phyloP scores from a whole-genome alignment of 1,284 basidiomycete genomes.

The Trametes pubescens region DNA sequence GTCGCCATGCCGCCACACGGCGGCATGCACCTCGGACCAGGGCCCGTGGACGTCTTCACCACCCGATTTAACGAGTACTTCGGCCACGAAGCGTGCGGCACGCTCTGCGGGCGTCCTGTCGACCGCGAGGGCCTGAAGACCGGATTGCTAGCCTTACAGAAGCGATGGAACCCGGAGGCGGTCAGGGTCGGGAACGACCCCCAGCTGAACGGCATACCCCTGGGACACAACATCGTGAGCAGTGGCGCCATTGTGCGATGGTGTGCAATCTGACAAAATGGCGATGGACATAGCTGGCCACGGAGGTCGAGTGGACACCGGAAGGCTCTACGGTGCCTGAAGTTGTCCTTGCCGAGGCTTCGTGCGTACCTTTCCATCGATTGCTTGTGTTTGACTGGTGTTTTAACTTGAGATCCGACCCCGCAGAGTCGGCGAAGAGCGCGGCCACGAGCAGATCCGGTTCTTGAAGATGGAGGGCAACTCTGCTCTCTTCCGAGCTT shows the following conservation, averaged over 20 bases:
- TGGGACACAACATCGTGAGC: constrained; percentile 22
- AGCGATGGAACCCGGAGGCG: constrained; percentile 32
- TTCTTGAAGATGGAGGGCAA: constrained; percentile 31
- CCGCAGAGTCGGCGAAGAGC: constrained; percentile 18
- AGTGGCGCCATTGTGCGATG: not conserved
- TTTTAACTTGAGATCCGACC: not conserved
- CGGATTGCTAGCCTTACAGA: constrained; percentile 33
- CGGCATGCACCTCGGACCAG: constrained; percentile 27
- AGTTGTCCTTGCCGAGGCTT: constrained; percentile 34
- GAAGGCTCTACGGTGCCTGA: constrained; percentile 25
- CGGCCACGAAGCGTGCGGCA: constrained; percentile 32
- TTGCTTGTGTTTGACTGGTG: not conserved
- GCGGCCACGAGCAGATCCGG: constrained; percentile 24
- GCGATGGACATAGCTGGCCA: constrained; percentile 20
- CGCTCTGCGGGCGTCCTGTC: constrained; percentile 33
- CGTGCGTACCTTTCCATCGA: constrained; percentile 27
- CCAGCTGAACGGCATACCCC: constrained; percentile 13
- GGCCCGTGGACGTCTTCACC: constrained; percentile 33
- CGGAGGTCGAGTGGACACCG: constrained; percentile 33
- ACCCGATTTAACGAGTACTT: constrained; percentile 35
- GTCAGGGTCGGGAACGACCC: constrained; percentile 24
- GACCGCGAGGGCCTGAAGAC: constrained; percentile 34
- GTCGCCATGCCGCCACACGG: constrained; percentile 25
- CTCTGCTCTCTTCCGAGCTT: constrained; percentile 26
- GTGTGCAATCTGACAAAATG: not conserved